Percentiles rank a stretch among this genome's conserved stretches.
Evolutionary conservation across 208 protist genomes (phyloP).

Genomic region (Crithidia thermophila): DNA sequence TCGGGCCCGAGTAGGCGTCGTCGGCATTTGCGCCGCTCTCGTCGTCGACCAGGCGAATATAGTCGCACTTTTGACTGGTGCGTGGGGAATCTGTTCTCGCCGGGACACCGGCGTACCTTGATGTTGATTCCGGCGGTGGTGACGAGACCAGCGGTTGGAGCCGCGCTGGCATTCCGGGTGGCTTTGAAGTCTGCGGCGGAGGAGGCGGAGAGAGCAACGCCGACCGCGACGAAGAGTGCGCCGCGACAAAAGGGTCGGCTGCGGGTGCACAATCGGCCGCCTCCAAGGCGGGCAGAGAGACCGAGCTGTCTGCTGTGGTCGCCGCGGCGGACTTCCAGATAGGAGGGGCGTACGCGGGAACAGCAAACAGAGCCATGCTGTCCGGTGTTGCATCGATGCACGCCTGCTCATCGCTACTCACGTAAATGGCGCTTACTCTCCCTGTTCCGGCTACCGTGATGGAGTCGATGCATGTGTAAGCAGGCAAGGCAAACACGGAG

Average conservation of each 20-base stretch:
- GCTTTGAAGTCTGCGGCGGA: neutral
- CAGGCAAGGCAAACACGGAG: slow-evolving; percentile 58
- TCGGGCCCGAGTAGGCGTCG: neutral
- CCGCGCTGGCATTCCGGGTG: neutral
- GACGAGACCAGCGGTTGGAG: neutral
- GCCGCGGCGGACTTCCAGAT: slow-evolving; percentile 60
- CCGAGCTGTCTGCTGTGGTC: neutral
- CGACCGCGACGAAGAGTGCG: neutral
- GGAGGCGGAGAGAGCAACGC: neutral
- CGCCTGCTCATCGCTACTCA: slow-evolving; percentile 64
- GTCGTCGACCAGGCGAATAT: slow-evolving; percentile 36
- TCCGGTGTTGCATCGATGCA: slow-evolving; percentile 71
- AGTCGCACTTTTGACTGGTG: slow-evolving; percentile 13
- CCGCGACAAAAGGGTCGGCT: neutral
- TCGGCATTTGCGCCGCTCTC: neutral
- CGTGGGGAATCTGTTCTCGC: neutral
- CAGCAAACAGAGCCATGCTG: slow-evolving; percentile 77
- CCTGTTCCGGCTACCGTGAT: slow-evolving; percentile 63
- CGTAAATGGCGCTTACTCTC: slow-evolving; percentile 46
- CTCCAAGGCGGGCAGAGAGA: slow-evolving; percentile 3
- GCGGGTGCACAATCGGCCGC: neutral
- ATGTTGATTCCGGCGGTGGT: neutral
- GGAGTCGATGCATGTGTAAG: slow-evolving; percentile 65
- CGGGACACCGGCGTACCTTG: neutral
- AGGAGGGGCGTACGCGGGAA: slow-evolving; percentile 78